A percentile compares a stretch with the other conserved stretches of the same genome.
phyloP scores from a whole-genome alignment of 352 stramenopile species.

The Phytopythium aichiense region DNA sequence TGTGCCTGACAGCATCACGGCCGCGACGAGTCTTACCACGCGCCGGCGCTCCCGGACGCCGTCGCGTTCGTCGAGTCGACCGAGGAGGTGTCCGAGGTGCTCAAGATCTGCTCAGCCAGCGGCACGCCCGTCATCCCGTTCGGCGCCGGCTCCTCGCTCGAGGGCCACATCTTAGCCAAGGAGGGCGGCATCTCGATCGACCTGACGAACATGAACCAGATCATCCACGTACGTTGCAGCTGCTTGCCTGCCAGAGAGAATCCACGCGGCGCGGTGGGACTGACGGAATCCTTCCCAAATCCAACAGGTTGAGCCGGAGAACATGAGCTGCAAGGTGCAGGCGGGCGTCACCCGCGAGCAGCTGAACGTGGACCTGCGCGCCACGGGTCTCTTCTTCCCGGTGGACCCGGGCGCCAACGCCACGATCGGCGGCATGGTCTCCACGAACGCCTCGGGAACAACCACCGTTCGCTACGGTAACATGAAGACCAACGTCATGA shows the following conservation, averaged over 20 bases:
- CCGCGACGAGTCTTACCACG: conserved; percentile 90
- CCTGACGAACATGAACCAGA: conserved; percentile 72
- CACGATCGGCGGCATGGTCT: conserved; percentile 93
- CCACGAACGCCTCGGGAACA: conserved; percentile 83
- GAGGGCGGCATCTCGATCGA: conserved; percentile 90
- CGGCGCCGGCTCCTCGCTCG: conserved; percentile 88
- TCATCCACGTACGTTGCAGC: conserved; percentile 30
- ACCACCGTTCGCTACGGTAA: conserved; percentile 89
- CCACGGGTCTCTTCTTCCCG: conserved; percentile 91
- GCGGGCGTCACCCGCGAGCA: conserved; percentile 90
- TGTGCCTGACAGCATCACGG: conserved; percentile 61
- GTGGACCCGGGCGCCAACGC: conserved; percentile 96
- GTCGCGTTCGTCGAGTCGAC: conserved; percentile 83
- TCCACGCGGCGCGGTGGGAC: too few species aligned
- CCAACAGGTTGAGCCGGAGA: conserved; percentile 39
- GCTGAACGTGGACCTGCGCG: conserved; percentile 84
- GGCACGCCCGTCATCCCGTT: conserved; percentile 93
- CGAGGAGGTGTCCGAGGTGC: conserved; percentile 85
- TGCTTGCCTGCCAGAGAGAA: neutral
- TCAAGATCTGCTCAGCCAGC: conserved; percentile 82
- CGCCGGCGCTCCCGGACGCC: conserved; percentile 65
- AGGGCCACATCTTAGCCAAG: conserved; percentile 92
- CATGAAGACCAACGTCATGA: conserved; percentile 96
- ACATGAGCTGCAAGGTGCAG: conserved; percentile 90
- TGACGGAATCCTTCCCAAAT: too few species aligned